These are phyloP conservation scores for Pseudopyrenochaeta lycopersici DNA, from an alignment of 2,329 filamentous ascomycete species.

Conservation along the genomic window DNA sequence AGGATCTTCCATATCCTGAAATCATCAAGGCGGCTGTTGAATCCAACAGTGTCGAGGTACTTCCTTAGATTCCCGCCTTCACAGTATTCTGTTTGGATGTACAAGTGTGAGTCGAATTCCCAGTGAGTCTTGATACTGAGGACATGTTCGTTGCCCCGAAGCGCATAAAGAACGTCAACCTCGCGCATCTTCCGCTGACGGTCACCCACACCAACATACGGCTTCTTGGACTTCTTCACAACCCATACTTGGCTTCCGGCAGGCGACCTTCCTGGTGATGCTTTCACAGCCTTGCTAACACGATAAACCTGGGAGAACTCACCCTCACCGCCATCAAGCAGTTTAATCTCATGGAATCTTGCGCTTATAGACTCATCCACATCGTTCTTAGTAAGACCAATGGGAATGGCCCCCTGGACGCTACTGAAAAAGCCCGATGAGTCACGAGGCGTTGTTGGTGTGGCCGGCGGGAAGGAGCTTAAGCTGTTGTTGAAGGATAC, in stretches of 20 bases:
- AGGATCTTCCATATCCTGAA: conserved; percentile 99
- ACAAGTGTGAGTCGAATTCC: conserved; percentile 85
- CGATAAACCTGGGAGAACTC: conserved; percentile 95
- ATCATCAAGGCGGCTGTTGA: conserved; percentile 88
- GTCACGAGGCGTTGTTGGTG: conserved; percentile 75
- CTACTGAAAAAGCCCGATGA: conserved; percentile 66
- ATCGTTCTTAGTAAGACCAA: conserved; percentile 74
- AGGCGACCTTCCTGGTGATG: conserved; percentile 36
- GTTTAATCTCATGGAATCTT: conserved; percentile 78
- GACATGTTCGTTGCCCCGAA: conserved; percentile 84
- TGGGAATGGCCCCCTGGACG: conserved; percentile 64
- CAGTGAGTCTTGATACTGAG: conserved; percentile 85
- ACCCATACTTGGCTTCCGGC: conserved; percentile 71
- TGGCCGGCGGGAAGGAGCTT: conserved; percentile 74
- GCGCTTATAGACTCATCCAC: conserved; percentile 77
- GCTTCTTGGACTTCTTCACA: conserved; percentile 90
- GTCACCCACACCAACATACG: conserved; percentile 80
- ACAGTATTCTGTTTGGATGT: conserved; percentile 97
- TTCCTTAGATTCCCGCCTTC: conserved; percentile 90
- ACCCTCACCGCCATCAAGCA: conserved; percentile 77
- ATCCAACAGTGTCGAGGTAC: conserved; percentile 83
- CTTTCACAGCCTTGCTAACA: conserved; percentile 64
- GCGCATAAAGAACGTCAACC: conserved; percentile 78
- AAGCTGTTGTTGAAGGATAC: conserved; percentile 49
- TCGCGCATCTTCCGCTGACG: conserved; percentile 86